Evolutionary conservation across 495 filamentous ascomycete species (phyloP).

Genomic region (Xanthoparmelia taractica): DNA sequence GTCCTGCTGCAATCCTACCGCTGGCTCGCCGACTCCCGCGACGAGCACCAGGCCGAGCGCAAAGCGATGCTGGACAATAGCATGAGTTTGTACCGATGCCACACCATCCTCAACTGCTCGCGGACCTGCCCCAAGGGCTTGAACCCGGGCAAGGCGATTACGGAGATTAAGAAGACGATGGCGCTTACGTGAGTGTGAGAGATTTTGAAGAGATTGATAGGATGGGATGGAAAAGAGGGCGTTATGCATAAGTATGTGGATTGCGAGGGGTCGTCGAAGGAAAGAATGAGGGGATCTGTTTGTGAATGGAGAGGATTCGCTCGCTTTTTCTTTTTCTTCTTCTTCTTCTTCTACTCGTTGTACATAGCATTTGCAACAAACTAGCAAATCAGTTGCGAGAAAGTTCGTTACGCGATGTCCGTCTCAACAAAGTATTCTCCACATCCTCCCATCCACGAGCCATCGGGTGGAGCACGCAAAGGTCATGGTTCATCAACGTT

Average conservation of each 20-base stretch:
- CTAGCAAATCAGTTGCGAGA: too few relatives aligned
- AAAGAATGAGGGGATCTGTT: too few relatives aligned
- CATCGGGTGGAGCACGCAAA: too few relatives aligned
- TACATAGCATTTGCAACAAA: background rate
- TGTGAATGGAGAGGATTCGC: background rate
- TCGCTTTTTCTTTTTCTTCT: too few relatives aligned
- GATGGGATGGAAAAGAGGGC: background rate
- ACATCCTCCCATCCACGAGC: too few relatives aligned
- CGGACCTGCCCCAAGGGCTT: constrained; percentile 95
- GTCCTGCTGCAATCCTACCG: constrained; percentile 95
- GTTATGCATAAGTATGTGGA: too few relatives aligned
- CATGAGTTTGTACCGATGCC: constrained; percentile 97
- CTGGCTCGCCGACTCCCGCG: constrained; percentile 87
- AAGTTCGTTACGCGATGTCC: too few relatives aligned
- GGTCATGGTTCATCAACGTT: too few relatives aligned
- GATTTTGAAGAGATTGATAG: background rate
- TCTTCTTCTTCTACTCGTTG: too few relatives aligned
- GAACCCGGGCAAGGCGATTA: constrained; percentile 90
- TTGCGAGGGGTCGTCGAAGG: too few relatives aligned
- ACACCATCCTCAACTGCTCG: constrained; percentile 98
- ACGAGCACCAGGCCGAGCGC: constrained; percentile 78
- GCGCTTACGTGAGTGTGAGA: constrained; percentile 41
- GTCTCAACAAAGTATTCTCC: too few relatives aligned
- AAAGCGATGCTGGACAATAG: constrained; percentile 91
- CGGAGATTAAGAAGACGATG: constrained; percentile 97